A percentile compares a stretch with the other conserved stretches of the same genome.
Evolutionary conservation across 1,284 basidiomycete species (phyloP).

Genomic region (Malassezia equina): DNA sequence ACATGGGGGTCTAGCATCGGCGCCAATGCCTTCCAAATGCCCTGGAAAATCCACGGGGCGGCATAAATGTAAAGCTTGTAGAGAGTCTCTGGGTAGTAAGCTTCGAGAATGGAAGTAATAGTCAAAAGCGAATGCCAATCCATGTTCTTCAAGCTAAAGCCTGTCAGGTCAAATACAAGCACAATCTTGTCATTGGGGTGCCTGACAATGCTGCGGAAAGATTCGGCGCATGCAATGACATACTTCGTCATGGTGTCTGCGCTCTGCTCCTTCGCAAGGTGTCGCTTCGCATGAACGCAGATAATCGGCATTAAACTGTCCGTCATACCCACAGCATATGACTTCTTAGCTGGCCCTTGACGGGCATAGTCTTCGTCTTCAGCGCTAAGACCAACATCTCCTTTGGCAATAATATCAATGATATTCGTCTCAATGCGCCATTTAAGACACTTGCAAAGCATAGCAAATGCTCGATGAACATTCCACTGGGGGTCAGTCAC

Average conservation of each 20-base stretch:
- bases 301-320: slow-evolving; percentile 45
- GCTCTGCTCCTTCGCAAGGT: slow-evolving; percentile 40
- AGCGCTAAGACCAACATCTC: slow-evolving; percentile 43
- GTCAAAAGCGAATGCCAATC: slow-evolving; percentile 35
- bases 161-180: slow-evolving; percentile 47
- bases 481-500: slow-evolving; percentile 39
- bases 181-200: slow-evolving; percentile 47
- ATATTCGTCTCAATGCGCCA: slow-evolving; percentile 46
- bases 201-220: slow-evolving; percentile 44
- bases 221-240: slow-evolving; percentile 47
- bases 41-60: slow-evolving; percentile 49
- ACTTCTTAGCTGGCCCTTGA: slow-evolving; percentile 47
- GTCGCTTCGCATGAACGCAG: slow-evolving; percentile 41
- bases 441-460: slow-evolving; percentile 46
- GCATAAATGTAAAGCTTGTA: slow-evolving; percentile 47
- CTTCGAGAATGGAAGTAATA: slow-evolving; percentile 44
- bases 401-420: slow-evolving; percentile 45
- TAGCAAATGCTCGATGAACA: slow-evolving; percentile 47
- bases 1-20: slow-evolving; percentile 46
- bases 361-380: slow-evolving; percentile 42
- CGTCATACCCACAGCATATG: slow-evolving; percentile 45
- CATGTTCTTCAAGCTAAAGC: slow-evolving; percentile 42
- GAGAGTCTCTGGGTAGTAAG: slow-evolving; percentile 49
- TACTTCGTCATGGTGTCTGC: slow-evolving; percentile 48
- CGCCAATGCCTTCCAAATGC: slow-evolving; percentile 45